These are phyloP conservation scores for Asterophora parasitica DNA, from an alignment of 768 basidiomycete genomes.

Conservation along the genomic window DNA sequence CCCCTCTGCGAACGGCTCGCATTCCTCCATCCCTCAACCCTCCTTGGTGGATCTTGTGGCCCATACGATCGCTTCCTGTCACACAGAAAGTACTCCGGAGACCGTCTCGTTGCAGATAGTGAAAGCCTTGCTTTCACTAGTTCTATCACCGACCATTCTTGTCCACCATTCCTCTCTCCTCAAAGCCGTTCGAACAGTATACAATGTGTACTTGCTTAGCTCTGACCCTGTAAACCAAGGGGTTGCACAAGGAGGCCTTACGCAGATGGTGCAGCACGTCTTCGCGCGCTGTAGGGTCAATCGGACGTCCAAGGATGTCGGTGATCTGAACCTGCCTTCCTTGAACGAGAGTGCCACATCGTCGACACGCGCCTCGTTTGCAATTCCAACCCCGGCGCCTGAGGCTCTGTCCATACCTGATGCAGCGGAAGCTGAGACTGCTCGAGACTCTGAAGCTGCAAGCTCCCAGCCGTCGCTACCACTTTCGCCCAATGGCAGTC, in stretches of 20 bases:
- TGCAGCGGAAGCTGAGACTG: slow-evolving; percentile 1
- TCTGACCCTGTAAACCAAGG: slow-evolving; percentile 90
- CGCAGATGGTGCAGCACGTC: slow-evolving; percentile 97
- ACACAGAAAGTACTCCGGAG: slow-evolving; percentile 84
- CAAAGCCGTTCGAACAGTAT: slow-evolving; percentile 95
- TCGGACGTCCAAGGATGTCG: slow-evolving; percentile 18
- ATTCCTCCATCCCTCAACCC: slow-evolving; percentile 50
- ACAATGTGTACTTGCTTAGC: slow-evolving; percentile 94
- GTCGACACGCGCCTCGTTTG: slow-evolving; percentile 12
- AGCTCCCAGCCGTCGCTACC: slow-evolving; percentile 11
- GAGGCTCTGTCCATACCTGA: slow-evolving; percentile 4
- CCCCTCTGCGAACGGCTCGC: slow-evolving; percentile 39
- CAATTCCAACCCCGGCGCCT: slow-evolving; percentile 10
- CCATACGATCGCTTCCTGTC: slow-evolving; percentile 90
- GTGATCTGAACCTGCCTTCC: slow-evolving; percentile 13
- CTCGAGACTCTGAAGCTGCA: neutral
- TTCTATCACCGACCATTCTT: slow-evolving; percentile 79
- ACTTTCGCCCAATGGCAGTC: slow-evolving; percentile 1
- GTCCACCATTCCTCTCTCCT: slow-evolving; percentile 95
- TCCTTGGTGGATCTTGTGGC: slow-evolving; percentile 91
- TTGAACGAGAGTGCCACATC: slow-evolving; percentile 16
- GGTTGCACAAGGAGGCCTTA: slow-evolving; percentile 96
- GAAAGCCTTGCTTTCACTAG: slow-evolving; percentile 85
- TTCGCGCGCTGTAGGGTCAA: slow-evolving; percentile 72
- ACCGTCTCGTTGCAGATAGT: slow-evolving; percentile 94